phyloP scores from a whole-genome alignment of 805 yeast genomes.

The Lipomyces orientalis region DNA sequence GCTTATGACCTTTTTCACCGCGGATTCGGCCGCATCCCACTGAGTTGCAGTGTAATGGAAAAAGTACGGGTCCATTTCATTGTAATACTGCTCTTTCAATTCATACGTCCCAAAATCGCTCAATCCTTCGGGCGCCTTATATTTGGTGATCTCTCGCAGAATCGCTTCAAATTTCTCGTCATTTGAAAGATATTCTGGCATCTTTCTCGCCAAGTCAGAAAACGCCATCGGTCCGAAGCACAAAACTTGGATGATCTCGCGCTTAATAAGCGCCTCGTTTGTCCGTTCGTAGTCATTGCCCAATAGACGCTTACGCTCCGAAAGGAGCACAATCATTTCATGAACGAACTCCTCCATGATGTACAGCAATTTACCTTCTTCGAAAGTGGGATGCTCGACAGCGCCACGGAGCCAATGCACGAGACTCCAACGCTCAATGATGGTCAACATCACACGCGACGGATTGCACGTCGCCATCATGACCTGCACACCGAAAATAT shows the following conservation, averaged over 20 bases:
- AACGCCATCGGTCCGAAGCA: conserved; percentile 76
- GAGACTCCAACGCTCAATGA: conserved; percentile 74
- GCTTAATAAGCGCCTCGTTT: conserved; percentile 57
- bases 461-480: conserved; percentile 63
- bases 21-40: conserved; percentile 79
- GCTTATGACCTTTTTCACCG: conserved; percentile 59
- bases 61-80: conserved; percentile 78
- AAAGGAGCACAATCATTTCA: conserved; percentile 67
- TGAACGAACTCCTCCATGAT: conserved; percentile 82
- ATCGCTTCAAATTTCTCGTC: conserved; percentile 76
- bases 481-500: conserved; percentile 71
- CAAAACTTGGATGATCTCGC: conserved; percentile 82
- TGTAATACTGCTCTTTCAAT: conserved; percentile 61
- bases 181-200: conserved; percentile 76
- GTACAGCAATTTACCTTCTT: conserved; percentile 53
- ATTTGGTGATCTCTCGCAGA: conserved; percentile 62
- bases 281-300: conserved; percentile 51
- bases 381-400: conserved; percentile 51
- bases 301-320: conserved; percentile 67
- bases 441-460: conserved; percentile 59
- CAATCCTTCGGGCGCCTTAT: conserved; percentile 63
- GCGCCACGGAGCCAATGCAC: conserved; percentile 56
- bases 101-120: conserved; percentile 69
- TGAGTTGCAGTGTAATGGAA: conserved; percentile 76
- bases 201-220: conserved; percentile 66